Conservation (phyloP, 148 eudicot genomes). For the Chenopodium formosanum region DNA sequence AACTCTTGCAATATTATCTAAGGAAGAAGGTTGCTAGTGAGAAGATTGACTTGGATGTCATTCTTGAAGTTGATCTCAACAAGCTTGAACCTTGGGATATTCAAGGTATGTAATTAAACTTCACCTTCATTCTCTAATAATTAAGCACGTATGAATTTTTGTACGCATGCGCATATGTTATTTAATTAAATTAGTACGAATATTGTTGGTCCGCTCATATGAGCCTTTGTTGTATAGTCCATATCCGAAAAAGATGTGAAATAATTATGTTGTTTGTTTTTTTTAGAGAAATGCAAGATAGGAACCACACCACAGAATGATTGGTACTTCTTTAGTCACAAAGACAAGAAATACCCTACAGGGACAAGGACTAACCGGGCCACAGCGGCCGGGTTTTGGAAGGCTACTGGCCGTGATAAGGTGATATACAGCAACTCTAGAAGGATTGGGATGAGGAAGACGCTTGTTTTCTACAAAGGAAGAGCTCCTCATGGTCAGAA, state of each 20-base stretch:
- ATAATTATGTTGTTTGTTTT: neutral
- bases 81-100: conserved; percentile 81
- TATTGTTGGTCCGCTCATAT: neutral
- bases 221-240: neutral
- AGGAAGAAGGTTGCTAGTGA: conserved; percentile 52
- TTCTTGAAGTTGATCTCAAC: conserved; percentile 64
- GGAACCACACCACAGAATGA: conserved; percentile 59
- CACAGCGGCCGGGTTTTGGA: conserved; percentile 59
- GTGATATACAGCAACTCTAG: conserved; percentile 35
- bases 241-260: neutral
- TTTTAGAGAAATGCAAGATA: conserved; percentile 50
- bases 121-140: no score
- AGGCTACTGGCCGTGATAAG: conserved; percentile 62
- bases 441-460: conserved; percentile 54
- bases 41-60: conserved; percentile 61
- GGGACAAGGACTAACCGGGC: conserved; percentile 59
- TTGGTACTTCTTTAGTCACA: conserved; percentile 62
- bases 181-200: neutral
- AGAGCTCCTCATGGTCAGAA: conserved; percentile 62
- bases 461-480: conserved; percentile 58
- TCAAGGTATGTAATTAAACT: conserved; percentile 41
- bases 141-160: neutral
- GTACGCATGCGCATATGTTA: neutral
- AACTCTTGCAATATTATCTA: conserved; percentile 60
- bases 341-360: conserved; percentile 61